A percentile compares a stretch with the other conserved stretches of the same genome.
phyloP scores from a whole-genome alignment of 306 rosid genomes.

The Coriaria nepalensis region DNA sequence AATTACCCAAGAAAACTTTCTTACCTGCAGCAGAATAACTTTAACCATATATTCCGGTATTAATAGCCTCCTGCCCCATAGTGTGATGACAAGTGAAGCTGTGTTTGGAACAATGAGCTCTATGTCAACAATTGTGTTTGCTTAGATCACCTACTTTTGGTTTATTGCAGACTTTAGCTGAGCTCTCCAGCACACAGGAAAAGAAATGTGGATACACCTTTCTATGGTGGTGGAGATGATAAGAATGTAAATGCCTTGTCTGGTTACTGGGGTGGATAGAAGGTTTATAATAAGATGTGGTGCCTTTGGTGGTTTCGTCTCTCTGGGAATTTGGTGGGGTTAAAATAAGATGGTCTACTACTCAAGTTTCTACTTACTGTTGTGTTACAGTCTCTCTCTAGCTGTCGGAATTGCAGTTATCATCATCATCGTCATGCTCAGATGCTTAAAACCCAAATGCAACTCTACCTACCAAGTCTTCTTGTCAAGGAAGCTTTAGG shows the following conservation, averaged over 20 bases:
- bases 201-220: slow-evolving; percentile 34
- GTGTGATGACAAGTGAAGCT: too few species aligned
- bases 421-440: slow-evolving; percentile 1
- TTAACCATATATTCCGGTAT: too few species aligned
- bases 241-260: slow-evolving; percentile 52
- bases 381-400: slow-evolving; percentile 15
- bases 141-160: background rate
- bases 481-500: too few species aligned
- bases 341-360: slow-evolving; percentile 29
- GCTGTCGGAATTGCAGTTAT: slow-evolving; percentile 21
- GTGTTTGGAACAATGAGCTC: too few species aligned
- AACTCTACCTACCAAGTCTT: too few species aligned
- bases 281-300: slow-evolving; percentile 30
- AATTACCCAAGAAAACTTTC: too few species aligned
- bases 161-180: slow-evolving; percentile 31
- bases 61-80: too few species aligned
- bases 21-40: too few species aligned
- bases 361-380: slow-evolving; percentile 25
- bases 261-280: slow-evolving; percentile 59
- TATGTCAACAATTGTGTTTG: background rate
- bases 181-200: slow-evolving; percentile 33
- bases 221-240: slow-evolving; percentile 26
- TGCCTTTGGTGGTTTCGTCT: slow-evolving; percentile 32
- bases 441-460: too few species aligned
- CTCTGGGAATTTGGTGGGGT: slow-evolving; percentile 38